phyloP scores from a whole-genome alignment of 1,284 basidiomycete genomes.

The Cutaneotrichosporon arboriforme region DNA sequence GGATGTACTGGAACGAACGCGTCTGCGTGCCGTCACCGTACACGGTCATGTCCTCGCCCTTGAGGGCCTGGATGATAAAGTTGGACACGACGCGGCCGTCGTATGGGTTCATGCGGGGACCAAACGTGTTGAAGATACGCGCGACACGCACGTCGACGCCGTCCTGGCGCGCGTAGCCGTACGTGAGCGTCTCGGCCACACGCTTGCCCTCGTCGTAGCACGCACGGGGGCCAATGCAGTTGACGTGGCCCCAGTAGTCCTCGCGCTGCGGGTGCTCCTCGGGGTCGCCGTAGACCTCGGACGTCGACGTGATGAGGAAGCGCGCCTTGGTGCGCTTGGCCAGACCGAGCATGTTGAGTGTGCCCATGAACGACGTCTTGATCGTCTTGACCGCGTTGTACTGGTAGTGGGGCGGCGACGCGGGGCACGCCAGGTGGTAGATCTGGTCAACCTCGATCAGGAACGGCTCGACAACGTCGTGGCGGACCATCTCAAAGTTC shows the following conservation, averaged over 20 bases:
- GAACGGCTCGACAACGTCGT: constrained; percentile 93
- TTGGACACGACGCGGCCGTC: constrained; percentile 97
- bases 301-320: constrained; percentile 87
- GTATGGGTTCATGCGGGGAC: constrained; percentile 73
- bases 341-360: constrained; percentile 95
- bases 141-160: constrained; percentile 91
- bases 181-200: constrained; percentile 89
- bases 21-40: constrained; percentile 96
- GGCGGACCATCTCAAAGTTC: constrained; percentile 95
- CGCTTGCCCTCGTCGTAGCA: constrained; percentile 99
- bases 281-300: constrained; percentile 94
- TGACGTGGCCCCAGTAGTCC: constrained; percentile 97
- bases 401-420: constrained; percentile 92
- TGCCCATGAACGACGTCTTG: constrained; percentile 97
- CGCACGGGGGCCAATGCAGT: constrained; percentile 92
- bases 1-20: constrained; percentile 85
- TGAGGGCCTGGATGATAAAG: constrained; percentile 94
- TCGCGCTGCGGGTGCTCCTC: constrained; percentile 94
- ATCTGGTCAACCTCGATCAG: constrained; percentile 98
- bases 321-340: constrained; percentile 95
- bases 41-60: constrained; percentile 90
- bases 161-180: constrained; percentile 90
- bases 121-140: constrained; percentile 77
- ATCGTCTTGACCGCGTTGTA: constrained; percentile 93
- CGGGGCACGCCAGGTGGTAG: constrained; percentile 93